Evolutionary conservation across 768 basidiomycete genomes (phyloP), one percentile per base, ranked within the genome.

Genomic region (Russula virescens): DNA sequence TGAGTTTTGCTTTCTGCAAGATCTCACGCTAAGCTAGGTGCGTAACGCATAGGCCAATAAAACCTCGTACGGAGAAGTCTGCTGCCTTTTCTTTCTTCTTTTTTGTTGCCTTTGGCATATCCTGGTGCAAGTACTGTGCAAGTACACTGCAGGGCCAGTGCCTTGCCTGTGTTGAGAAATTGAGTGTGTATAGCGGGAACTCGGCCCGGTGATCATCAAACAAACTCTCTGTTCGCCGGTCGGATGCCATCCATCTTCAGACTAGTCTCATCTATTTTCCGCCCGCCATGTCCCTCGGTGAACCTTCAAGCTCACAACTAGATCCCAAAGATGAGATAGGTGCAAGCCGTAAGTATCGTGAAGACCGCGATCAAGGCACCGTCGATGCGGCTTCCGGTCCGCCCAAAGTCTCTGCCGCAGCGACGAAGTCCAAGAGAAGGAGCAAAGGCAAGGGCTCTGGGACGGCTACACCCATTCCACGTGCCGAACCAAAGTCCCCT

Each of bases 1-100:
- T 99, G 42, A 97, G 80, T 74, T 91, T 98, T 26, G 92, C 86
- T 92, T 94, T 98, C 93, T 98, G 73, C 9, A 42, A 62, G 10
- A 26, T 9, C 35, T 21, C 53, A 5, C 16, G 5, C 4, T 46
- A 21, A 54, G 18, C 16, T 6, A 35, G 35, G 35, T n/a, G 18
- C 13, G 35, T 45, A 43, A 55, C 48, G 11, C 47, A 54, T 38
- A 25, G 7, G 2, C 1, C 35, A 14, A 18, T 50, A 21, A 71
- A 3, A 14, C 9, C 14, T 38, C 77, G 61, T 72, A 91, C 93
- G 28, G 85, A 81, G 68, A 98, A 97, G 73, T 98, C 95, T 50
- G 88, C 88, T 2, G 82, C 85, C 72, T 91, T 94, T 66, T 89
- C 91, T 70, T 87, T 95, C 71, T 84, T 87, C 75, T 91, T 94